Base-by-base conservation (phyloP, 306 rosid species). In the Echinosophora koreensis region DNA sequence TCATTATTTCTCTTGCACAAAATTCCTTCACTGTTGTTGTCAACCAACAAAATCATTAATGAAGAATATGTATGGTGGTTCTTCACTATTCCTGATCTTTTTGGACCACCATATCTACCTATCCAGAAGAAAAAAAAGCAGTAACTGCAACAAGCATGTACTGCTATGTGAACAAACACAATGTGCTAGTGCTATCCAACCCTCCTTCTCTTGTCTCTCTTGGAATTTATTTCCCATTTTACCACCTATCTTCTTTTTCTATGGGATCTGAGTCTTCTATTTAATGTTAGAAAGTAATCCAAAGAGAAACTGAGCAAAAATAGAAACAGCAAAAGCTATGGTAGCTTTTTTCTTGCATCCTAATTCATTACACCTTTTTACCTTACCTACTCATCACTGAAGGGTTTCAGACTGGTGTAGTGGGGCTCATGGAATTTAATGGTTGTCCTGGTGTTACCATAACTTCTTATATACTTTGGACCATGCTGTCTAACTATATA, bases 341-440 rank as follows among this genome's bases (percentile, higher is more conserved):
- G 51, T 71, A 74, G 17, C 79, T 39, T 34, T 77, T 47, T 60
- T 41, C 73, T 55, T 68, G 81, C 58, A 67, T 46, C 58, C 73
- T 50, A 60, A 72, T 66, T 55, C 1, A 54, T 42, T 57, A 13
- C 6, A 74, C 56, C 28, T 9, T 70, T 54, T 52, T 44, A 22
- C 55, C 63, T 44, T 35, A 28, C 57, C 49, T 59, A 51, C n/a
- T n/a, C n/a, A n/a, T 49, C 64, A 5, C 56, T 71, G 18, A 44
- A 28, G 52, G 1, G 58, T 35, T 50, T 65, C 70, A 55, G 78
- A 50, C 28, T 15, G 42, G 59, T 69, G 51, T 34, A 64, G 79
- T 69, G 81, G 82, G 82, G 88, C 66, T 52, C 50, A 60, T 82
- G 63, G 71, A 58, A n/a, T 79, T 66, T 15, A 86, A 59, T 82